Evolutionary conservation across 148 eudicot genomes (phyloP).

Genomic region (Amaranthus palmeri): DNA sequence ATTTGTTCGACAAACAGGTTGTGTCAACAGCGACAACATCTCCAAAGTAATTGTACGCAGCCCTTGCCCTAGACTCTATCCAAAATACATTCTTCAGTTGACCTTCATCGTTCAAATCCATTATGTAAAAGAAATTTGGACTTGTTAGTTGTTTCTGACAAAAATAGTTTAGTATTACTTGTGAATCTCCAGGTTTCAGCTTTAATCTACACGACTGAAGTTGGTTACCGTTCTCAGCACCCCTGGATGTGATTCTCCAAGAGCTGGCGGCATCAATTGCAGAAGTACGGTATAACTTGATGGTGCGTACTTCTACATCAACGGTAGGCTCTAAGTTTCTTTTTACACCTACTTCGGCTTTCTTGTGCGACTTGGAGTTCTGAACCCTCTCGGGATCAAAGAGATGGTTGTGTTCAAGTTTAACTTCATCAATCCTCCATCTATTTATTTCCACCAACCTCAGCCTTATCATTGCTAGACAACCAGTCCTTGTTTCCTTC

Average conservation of each 20-base stretch:
- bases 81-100: conserved; percentile 69
- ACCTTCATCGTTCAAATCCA: conserved; percentile 76
- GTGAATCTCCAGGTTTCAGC: conserved; percentile 44
- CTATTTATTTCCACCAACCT: conserved; percentile 59
- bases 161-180: conserved; percentile 46
- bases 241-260: conserved; percentile 32
- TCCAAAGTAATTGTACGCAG: conserved; percentile 63
- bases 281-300: conserved; percentile 65
- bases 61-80: conserved; percentile 74
- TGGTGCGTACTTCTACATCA: conserved; percentile 70
- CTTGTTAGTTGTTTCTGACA: conserved; percentile 48
- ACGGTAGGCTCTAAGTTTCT: conserved; percentile 45
- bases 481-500: conserved; percentile 88
- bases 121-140: conserved; percentile 69
- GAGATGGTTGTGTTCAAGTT: conserved; percentile 78
- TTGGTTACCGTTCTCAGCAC: conserved; percentile 30
- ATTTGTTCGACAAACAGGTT: conserved; percentile 49
- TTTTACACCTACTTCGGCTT: conserved; percentile 49
- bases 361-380: conserved; percentile 71
- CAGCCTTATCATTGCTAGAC: conserved; percentile 80
- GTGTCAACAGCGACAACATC: conserved; percentile 71
- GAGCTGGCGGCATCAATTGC: conserved; percentile 35
- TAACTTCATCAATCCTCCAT: conserved; percentile 86
- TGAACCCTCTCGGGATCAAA: conserved; percentile 74
- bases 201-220: conserved; percentile 40